Conservation (phyloP, 2,329 filamentous ascomycete species). For the Grosmannia serpens region DNA sequence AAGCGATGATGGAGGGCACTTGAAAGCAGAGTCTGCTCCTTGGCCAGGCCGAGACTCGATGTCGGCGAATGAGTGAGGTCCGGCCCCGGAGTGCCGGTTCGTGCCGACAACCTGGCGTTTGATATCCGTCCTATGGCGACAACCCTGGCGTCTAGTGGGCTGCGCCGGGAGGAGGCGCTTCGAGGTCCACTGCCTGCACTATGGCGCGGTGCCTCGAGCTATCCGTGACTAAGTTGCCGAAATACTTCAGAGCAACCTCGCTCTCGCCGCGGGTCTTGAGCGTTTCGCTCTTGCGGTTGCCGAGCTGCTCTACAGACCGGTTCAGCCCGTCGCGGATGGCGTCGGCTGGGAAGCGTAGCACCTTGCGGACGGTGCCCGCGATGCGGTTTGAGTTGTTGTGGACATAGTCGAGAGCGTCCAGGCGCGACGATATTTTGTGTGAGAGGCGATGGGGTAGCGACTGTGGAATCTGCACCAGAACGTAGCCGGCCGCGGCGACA, state of each 20-base stretch:
- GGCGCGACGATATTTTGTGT: slow-evolving; percentile 70
- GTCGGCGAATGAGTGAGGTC: neutral
- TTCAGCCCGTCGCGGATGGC: slow-evolving; percentile 76
- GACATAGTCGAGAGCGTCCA: slow-evolving; percentile 79
- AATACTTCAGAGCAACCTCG: slow-evolving; percentile 81
- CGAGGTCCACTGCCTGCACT: slow-evolving; percentile 43
- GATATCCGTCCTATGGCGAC: neutral
- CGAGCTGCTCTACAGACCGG: slow-evolving; percentile 74
- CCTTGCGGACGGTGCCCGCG: slow-evolving; percentile 73
- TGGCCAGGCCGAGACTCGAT: neutral
- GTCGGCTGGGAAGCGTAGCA: slow-evolving; percentile 77
- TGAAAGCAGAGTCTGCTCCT: neutral
- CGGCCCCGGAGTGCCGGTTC: neutral
- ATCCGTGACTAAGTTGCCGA: slow-evolving; percentile 67
- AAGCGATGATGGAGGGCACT: neutral
- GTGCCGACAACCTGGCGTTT: neutral
- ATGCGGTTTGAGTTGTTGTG: slow-evolving; percentile 82
- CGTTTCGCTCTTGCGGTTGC: slow-evolving; percentile 67
- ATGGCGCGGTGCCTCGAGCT: slow-evolving; percentile 39
- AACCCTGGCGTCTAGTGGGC: neutral
- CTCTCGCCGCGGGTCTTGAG: slow-evolving; percentile 72
- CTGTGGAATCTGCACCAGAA: slow-evolving; percentile 76
- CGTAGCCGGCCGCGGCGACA: slow-evolving; percentile 63
- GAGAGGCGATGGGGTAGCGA: slow-evolving; percentile 80
- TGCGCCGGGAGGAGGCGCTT: slow-evolving; percentile 17